These are phyloP conservation scores for Begonia peltatifolia DNA, from an alignment of 306 rosid genomes.

Conservation along the genomic window DNA sequence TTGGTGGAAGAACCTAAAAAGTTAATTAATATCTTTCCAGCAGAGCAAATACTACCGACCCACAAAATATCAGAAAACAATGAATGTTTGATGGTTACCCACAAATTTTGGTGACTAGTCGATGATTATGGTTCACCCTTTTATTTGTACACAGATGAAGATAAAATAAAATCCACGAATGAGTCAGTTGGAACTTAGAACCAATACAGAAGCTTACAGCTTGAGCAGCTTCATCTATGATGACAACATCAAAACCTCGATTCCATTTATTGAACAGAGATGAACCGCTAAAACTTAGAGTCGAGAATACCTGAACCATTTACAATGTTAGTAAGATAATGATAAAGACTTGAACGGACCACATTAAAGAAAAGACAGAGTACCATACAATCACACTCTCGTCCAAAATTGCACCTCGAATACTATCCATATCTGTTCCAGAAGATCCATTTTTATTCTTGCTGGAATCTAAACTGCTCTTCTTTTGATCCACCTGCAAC, in stretches of 20 bases:
- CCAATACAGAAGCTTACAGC: conserved; percentile 48
- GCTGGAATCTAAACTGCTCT: conserved; percentile 34
- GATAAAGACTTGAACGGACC: neutral
- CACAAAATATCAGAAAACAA: no score
- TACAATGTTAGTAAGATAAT: conserved; percentile 17
- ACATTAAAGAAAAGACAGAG: conserved; percentile 4
- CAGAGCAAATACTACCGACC: no score
- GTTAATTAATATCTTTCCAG: no score
- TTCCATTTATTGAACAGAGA: conserved; percentile 56
- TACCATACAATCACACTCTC: conserved; percentile 75
- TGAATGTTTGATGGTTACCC: no score
- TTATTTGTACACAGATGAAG: no score
- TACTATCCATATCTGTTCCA: conserved; percentile 47
- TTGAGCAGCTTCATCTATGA: conserved; percentile 98
- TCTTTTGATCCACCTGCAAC: conserved; percentile 55
- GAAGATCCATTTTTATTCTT: conserved; percentile 47
- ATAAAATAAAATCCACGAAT: no score
- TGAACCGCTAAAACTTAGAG: conserved; percentile 90
- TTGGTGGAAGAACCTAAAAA: no score
- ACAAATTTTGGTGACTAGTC: no score
- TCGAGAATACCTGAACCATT: conserved; percentile 78
- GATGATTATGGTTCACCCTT: no score
- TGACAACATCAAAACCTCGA: conserved; percentile 82
- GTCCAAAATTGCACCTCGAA: conserved; percentile 63
- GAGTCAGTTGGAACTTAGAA: neutral